Base-by-base conservation (phyloP, 2,329 filamentous ascomycete genomes). In the Xylaria sp. region DNA sequence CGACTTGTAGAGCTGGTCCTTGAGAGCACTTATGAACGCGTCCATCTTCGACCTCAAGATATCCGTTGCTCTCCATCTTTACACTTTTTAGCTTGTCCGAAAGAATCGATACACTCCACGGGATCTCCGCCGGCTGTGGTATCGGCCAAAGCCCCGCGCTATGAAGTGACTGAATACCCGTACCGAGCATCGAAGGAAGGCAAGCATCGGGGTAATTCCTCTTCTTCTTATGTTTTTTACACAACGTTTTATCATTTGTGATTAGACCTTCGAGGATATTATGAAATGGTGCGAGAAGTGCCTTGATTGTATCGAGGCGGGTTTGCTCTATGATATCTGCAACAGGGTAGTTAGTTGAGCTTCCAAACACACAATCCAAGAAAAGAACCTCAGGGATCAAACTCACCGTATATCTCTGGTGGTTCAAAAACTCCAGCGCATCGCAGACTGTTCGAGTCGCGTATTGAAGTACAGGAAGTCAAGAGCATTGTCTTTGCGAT, bases 331-430 rank as follows among this genome's bases (percentile, higher is more conserved):
- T 70, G 10, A 64, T 72, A 15, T 70, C 69, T 73, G 54, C 9
- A 39, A 50, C 55, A 34, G 41, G 25, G 44, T n/a, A 25, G 9
- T 34, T 72, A 46, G 44, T 46, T 46, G 2, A 71, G 65, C 67
- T 63, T 51, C 37, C 39, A 23, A 52, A 56, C 12, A 51, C 34
- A n/a, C 5, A 1, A 46, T 41, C 34, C 0, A 20, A 56, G 28
- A 64, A 54, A 8, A 54, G 6, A 3, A 15, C 4, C 23, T 51
- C 12, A 18, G 59, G 34, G 46, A 57, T 60, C 25, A 50, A 50
- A 66, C 73, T 68, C 55, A 74, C 73, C 66, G 28, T 73, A 73
- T 58, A 74, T 73, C 31, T 66, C 69, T n/a, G 67, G 70, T 2
- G 69, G 70, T 34, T 73, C 70, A 2, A 59, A 25, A 54, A 65